phyloP scores from a whole-genome alignment of 2,329 filamentous ascomycete genomes.

The Helotiales sp. region DNA sequence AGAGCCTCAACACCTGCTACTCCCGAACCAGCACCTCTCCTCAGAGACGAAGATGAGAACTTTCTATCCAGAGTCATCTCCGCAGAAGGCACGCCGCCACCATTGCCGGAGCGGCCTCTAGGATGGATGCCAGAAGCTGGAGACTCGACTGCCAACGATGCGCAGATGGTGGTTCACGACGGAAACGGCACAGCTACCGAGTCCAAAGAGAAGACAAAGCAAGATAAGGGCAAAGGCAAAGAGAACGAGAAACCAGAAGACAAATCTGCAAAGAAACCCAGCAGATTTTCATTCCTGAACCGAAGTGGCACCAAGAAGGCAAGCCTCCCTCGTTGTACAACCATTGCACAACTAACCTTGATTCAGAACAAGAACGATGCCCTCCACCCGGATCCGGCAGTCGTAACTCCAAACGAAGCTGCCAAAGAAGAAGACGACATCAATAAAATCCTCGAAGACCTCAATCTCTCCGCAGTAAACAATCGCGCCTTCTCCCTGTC shows the following conservation, averaged over 20 bases:
- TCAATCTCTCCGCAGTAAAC: conserved; percentile 82
- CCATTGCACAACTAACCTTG: conserved; percentile 33
- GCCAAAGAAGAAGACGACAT: conserved; percentile 68
- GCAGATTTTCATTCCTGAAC: conserved; percentile 42
- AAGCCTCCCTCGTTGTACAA: background rate
- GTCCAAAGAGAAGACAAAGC: conserved; percentile 27
- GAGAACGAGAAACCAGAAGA: conserved; percentile 32
- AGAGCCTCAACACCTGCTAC: conserved; percentile 24
- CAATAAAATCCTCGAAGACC: conserved; percentile 73
- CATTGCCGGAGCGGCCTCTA: conserved; percentile 45
- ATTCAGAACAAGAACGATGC: conserved; percentile 28
- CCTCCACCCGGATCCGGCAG: conserved; percentile 40
- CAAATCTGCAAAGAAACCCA: conserved; percentile 38
- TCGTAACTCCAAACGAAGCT: conserved; percentile 39
- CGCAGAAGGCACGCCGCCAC: conserved; percentile 48
- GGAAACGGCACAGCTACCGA: conserved; percentile 37
- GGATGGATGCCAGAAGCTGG: conserved; percentile 23
- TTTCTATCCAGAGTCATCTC: conserved; percentile 58
- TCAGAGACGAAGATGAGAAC: conserved; percentile 56
- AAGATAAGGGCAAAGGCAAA: conserved; percentile 28
- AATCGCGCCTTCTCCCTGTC: conserved; percentile 84
- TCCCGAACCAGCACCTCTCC: conserved; percentile 42
- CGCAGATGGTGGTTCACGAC: conserved; percentile 45
- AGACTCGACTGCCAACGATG: conserved; percentile 26
- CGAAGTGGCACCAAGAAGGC: conserved; percentile 30